Evolutionary conservation across 192 early-diverging fungal genomes (phyloP), one percentile per base, ranked within the genome.

Genomic region (Coemansia sp.): DNA sequence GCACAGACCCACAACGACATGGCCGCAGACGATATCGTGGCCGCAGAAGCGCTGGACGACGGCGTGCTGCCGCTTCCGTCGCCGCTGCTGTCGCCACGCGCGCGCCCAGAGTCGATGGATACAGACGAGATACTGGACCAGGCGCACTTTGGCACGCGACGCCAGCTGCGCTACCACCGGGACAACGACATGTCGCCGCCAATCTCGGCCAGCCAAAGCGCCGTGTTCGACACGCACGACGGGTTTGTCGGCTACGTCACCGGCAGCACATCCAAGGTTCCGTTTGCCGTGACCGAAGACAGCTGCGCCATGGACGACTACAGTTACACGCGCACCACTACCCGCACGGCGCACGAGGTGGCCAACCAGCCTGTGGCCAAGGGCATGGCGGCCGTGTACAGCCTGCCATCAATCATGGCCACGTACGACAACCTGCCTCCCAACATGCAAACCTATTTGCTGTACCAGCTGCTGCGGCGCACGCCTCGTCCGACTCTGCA

Each of bases 381-480:
- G 45, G 68, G 65, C 30, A 64, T 81, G 69, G 72, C 58, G 38
- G 78, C 78, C 10, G 50, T 81, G 67, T 81, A 81, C 67, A 63
- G 50, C 38, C 60, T 76, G 80, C 67, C 84, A 69, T 59, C 70
- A 28, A 80, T 95, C 30, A 72, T 96, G 56, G 67, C 82, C 12
- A 89, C 92, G 8, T 99, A 91, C 83, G 93, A 95, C 80, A 78
- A 84, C 18, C 77, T 95, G 22, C 89, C 96, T 1, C 56, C 85
- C 1, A 77, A 82, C 31, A 79, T 94, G 74, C 91, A 97, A 77
- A 88, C 90, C 8, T 97, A 95, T 56, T 77, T 96, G 63, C 85
- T 98, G 38, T 90, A 94, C 66, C 91, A 98, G 63, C 77, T 99
- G 17, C 85, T 99, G 34, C 87, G 90, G 22, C 87, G 93, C 17